These are phyloP conservation scores for Piloderma croceum DNA, from an alignment of 768 basidiomycete genomes.

Conservation along the genomic window DNA sequence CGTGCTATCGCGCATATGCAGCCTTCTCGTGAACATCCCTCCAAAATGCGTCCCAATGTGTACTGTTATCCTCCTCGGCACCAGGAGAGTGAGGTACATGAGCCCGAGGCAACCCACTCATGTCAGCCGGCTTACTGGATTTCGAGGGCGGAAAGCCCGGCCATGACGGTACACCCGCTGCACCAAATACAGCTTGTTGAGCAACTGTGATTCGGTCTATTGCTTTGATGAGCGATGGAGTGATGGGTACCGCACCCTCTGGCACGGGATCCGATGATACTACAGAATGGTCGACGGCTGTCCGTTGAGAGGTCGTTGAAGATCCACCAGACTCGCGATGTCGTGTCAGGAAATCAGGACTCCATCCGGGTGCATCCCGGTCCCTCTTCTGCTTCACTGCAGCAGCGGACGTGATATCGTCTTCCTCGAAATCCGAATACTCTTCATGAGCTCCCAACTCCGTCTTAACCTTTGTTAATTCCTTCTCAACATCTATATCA, in stretches of 20 bases:
- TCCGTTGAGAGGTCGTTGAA: conserved; percentile 18
- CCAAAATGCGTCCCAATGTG: conserved; percentile 39
- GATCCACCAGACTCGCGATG: conserved; percentile 23
- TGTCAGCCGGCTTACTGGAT: conserved; percentile 2
- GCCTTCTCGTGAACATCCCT: conserved; percentile 29
- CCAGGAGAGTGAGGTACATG: conserved; percentile 5
- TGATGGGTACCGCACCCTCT: conserved; percentile 47
- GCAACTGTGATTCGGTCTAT: conserved; percentile 55
- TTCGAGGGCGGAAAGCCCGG: conserved; percentile 1
- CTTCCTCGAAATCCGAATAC: conserved; percentile 49
- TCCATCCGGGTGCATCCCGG: conserved; percentile 34
- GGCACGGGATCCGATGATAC: conserved; percentile 9
- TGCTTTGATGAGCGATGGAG: conserved; percentile 59
- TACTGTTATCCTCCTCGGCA: conserved; percentile 10
- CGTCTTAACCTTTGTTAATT: conserved; percentile 33
- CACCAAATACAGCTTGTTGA: conserved; percentile 45
- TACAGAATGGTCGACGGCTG: conserved; percentile 13
- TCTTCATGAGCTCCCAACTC: conserved; percentile 23
- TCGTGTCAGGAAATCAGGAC: conserved; percentile 45
- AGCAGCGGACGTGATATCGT: conserved; percentile 18
- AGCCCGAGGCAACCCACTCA: conserved; percentile 9
- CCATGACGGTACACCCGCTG: background rate
- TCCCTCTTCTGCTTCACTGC: conserved; percentile 12
- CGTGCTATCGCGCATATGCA: no score
- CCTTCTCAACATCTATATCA: conserved; percentile 35